phyloP scores from a whole-genome alignment of 176 grass and related monocot genomes.

The Saccharum officinarum region DNA sequence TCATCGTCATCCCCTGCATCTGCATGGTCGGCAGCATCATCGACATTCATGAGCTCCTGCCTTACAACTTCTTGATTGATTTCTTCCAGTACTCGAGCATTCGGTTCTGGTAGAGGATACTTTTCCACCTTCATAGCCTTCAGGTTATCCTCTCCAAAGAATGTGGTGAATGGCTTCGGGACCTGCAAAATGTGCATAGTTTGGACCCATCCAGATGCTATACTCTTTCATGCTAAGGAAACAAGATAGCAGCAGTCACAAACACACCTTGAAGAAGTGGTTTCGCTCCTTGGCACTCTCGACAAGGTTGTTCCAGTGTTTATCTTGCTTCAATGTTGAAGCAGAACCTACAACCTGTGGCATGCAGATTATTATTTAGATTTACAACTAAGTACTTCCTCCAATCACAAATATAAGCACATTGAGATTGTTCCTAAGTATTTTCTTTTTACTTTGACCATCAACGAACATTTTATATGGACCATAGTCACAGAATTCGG shows the following conservation, averaged over 20 bases:
- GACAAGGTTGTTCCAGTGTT: conserved; percentile 89
- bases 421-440: neutral
- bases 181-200: conserved; percentile 50
- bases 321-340: conserved; percentile 79
- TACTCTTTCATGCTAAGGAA: conserved; percentile 1
- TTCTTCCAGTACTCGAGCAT: conserved; percentile 27
- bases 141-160: conserved; percentile 69
- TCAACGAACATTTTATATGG: neutral
- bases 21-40: conserved; percentile 40
- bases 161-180: conserved; percentile 61
- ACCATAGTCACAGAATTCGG: too few relatives aligned
- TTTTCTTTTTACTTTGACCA: neutral
- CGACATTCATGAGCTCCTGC: conserved; percentile 42
- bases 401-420: neutral
- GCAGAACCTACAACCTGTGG: conserved; percentile 81
- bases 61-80: conserved; percentile 40
- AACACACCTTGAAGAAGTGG: conserved; percentile 58
- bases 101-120: neutral
- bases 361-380: conserved; percentile 31
- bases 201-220: conserved; percentile 12
- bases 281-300: conserved; percentile 76
- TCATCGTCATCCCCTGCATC: conserved; percentile 44
- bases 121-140: conserved; percentile 56
- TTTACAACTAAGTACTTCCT: neutral
- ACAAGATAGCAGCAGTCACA: neutral